Percentiles rank a stretch among this genome's conserved stretches.
phyloP scores from a whole-genome alignment of 2,329 filamentous ascomycete species.

The Phyllachora maydis region DNA sequence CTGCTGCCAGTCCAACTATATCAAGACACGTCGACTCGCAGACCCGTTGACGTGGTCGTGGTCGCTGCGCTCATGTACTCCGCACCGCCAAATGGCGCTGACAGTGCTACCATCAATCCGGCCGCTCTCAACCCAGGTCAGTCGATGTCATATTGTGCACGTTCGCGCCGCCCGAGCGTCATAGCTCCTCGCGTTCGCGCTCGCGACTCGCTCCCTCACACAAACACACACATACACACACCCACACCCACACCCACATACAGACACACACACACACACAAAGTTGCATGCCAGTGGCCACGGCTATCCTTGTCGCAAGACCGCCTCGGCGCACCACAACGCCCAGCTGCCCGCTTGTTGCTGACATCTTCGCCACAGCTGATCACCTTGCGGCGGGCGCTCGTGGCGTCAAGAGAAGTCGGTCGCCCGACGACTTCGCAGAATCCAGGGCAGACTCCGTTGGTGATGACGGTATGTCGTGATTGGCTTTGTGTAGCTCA shows the following conservation, averaged over 20 bases:
- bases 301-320: slow-evolving; percentile 1
- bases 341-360: too few relatives aligned
- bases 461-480: slow-evolving; percentile 56
- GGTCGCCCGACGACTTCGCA: slow-evolving; percentile 56
- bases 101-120: slow-evolving; percentile 80
- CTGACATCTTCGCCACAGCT: too few relatives aligned
- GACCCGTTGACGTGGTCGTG: slow-evolving; percentile 20
- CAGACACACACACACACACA: too few relatives aligned
- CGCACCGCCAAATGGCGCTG: slow-evolving; percentile 52
- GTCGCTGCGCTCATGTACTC: slow-evolving; percentile 32
- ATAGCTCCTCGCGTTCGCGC: too few relatives aligned
- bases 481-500: slow-evolving; percentile 14
- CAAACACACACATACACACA: too few relatives aligned
- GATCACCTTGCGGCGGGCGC: too few relatives aligned
- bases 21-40: slow-evolving; percentile 40
- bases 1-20: slow-evolving; percentile 33
- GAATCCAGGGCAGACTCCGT: slow-evolving; percentile 38
- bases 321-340: slow-evolving; percentile 1
- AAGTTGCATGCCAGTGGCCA: too few relatives aligned
- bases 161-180: slow-evolving; percentile 1
- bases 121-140: slow-evolving; percentile 66
- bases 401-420: slow-evolving; percentile 61
- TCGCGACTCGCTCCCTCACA: too few relatives aligned
- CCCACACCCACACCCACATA: too few relatives aligned
- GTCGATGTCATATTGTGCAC: slow-evolving; percentile 2